phyloP scores from a whole-genome alignment of 176 grass and related monocot species.

The Phoenix roebelenii region DNA sequence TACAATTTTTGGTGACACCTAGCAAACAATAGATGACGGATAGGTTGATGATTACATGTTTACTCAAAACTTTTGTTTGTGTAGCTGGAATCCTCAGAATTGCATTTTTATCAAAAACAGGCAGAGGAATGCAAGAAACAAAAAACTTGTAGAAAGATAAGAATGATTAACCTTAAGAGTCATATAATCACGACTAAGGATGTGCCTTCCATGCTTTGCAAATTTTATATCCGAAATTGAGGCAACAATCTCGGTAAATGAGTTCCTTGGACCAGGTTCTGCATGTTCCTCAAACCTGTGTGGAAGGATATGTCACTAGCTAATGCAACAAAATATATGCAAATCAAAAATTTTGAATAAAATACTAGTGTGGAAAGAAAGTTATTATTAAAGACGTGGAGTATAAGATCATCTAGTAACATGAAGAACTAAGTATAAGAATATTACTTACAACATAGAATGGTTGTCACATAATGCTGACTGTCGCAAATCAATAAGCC shows the following conservation, averaged over 20 bases:
- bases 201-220: conserved; percentile 69
- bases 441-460: conserved; percentile 12
- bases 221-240: conserved; percentile 88
- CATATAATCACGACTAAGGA: conserved; percentile 98
- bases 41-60: no score
- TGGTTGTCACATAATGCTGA: conserved; percentile 14
- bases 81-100: no score
- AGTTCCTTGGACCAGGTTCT: conserved; percentile 66
- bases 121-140: background rate
- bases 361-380: no score
- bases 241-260: conserved; percentile 92
- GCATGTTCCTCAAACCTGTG: conserved; percentile 86
- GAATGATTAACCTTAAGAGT: conserved; percentile 57
- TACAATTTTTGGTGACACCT: no score
- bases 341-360: no score
- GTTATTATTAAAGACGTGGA: no score
- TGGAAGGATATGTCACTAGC: conserved; percentile 10
- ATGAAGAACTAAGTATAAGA: no score
- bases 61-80: no score
- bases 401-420: no score
- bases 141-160: conserved; percentile 1
- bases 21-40: no score
- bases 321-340: conserved; percentile 16
- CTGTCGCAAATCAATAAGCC: conserved; percentile 13
- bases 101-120: no score